phyloP scores from a whole-genome alignment of 2,329 filamentous ascomycete genomes.

The Ophiobolus disseminans region DNA sequence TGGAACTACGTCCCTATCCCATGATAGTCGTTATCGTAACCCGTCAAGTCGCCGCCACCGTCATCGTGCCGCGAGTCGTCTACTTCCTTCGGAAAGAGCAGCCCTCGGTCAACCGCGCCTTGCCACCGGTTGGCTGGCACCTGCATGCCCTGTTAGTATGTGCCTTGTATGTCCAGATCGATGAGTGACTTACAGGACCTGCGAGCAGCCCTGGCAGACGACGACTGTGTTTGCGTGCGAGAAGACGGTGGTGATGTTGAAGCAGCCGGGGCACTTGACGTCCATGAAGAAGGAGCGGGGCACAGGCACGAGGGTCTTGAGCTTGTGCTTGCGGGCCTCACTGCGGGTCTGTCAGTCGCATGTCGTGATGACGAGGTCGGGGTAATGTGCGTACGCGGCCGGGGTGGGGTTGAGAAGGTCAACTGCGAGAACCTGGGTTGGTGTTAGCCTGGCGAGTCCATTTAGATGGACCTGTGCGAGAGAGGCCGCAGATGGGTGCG shows the following conservation, averaged over 20 bases:
- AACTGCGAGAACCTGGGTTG: conserved; percentile 93
- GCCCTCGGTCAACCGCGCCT: conserved; percentile 98
- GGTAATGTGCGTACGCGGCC: conserved; percentile 64
- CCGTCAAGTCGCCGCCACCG: conserved; percentile 43
- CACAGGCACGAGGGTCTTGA: conserved; percentile 96
- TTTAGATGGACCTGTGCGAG: conserved; percentile 19
- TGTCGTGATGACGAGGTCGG: conserved; percentile 16
- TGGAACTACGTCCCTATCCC: conserved; percentile 50
- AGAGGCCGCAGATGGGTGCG: conserved; percentile 22
- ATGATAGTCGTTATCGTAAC: conserved; percentile 49
- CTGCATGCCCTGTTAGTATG: conserved; percentile 38
- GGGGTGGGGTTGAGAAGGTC: conserved; percentile 99
- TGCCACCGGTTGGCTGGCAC: conserved; percentile 99
- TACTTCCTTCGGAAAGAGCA: conserved; percentile 99
- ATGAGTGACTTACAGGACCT: conserved; percentile 70
- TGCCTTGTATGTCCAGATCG: conserved; percentile 5
- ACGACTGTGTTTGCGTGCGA: conserved; percentile 99
- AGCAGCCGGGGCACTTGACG: conserved; percentile 99
- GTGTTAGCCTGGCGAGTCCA: conserved; percentile 20
- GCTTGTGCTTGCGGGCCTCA: conserved; percentile 99
- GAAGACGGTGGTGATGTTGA: conserved; percentile 99
- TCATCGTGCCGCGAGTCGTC: conserved; percentile 53
- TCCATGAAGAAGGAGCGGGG: conserved; percentile 99
- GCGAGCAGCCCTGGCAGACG: conserved; percentile 98
- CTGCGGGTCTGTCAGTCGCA: conserved; percentile 40